Conservation (phyloP, 2,329 filamentous ascomycete genomes). For the Clarireedia paspali region DNA sequence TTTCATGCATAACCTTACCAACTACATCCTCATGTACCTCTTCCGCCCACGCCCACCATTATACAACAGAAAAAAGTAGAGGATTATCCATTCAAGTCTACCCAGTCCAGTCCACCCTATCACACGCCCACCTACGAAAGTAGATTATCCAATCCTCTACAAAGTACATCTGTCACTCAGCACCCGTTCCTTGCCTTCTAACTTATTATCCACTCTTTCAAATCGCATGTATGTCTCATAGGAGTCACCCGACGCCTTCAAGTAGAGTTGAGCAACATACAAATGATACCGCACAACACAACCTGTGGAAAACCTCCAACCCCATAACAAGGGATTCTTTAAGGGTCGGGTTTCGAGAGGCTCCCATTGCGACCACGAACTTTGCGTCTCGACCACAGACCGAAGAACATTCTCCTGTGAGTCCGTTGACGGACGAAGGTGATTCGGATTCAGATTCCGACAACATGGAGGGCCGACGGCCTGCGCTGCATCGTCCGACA, state of each 20-base stretch:
- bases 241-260: slow-evolving; percentile 16
- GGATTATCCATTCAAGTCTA: background rate
- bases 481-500: slow-evolving; percentile 30
- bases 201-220: background rate
- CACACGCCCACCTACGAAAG: no score
- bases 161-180: no score
- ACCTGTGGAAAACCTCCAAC: slow-evolving; percentile 19
- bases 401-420: slow-evolving; percentile 3
- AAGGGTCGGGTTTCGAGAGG: slow-evolving; percentile 12
- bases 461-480: slow-evolving; percentile 32
- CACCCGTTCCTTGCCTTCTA: background rate
- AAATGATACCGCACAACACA: slow-evolving; percentile 9
- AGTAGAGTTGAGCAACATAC: slow-evolving; percentile 5
- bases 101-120: background rate
- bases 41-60: background rate
- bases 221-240: slow-evolving; percentile 27
- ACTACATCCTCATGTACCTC: background rate
- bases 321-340: slow-evolving; percentile 17
- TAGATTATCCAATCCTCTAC: no score
- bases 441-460: slow-evolving; percentile 17
- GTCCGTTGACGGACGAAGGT: slow-evolving; percentile 14
- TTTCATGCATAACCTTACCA: background rate
- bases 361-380: slow-evolving; percentile 13
- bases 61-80: background rate
- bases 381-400: slow-evolving; percentile 13